Evolutionary conservation across 805 yeast genomes (phyloP), one percentile per base, ranked within the genome.

Genomic region (Barnettozyma sucrosica): DNA sequence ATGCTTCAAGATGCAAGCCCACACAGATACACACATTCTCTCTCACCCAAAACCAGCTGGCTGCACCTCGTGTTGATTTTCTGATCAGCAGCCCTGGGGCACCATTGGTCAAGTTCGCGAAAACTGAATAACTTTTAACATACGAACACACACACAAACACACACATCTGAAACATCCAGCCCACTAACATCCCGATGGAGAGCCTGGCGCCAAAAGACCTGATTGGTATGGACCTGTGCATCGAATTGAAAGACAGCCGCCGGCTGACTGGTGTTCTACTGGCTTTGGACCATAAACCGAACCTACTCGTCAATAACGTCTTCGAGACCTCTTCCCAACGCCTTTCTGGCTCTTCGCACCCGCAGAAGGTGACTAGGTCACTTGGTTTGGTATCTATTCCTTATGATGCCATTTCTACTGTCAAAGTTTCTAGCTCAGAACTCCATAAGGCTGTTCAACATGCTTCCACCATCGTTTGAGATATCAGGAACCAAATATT

Each of bases 281-380:
- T 59, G 6, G 65, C 65, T 2, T 44, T 61, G 24, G 65, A 61
- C 47, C 55, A 55, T 44, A 53, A 57, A 41, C 63, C 63, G 9
- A 61, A 59, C 41, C 26, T 61, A 14, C 42, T 61, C 3, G 42
- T 61, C 16, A 48, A 53, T 21, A 52, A 59, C 40, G 55, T 51
- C 9, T n/a, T 41, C 2, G 64, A 61, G 36, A 21, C 33, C 11
- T 42, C 54, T 1, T 33, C 18, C 7, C 43, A 36, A 9, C 21
- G 18, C 8, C 36, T 36, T 5, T 14, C 24, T 3, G 48, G 44
- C 14, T 43, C 49, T 7, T 39, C 47, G 19, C 49, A 44, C 8
- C 21, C 18, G 2, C 44, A 34, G 25, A 43, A 37, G 2, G 47
- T 47, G 9, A 26, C 23, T 7, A 21, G 47, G 8, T 43, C 50